These are phyloP conservation scores for Hypoxylon sp. DNA, from an alignment of 2,329 filamentous ascomycete genomes.

Conservation along the genomic window DNA sequence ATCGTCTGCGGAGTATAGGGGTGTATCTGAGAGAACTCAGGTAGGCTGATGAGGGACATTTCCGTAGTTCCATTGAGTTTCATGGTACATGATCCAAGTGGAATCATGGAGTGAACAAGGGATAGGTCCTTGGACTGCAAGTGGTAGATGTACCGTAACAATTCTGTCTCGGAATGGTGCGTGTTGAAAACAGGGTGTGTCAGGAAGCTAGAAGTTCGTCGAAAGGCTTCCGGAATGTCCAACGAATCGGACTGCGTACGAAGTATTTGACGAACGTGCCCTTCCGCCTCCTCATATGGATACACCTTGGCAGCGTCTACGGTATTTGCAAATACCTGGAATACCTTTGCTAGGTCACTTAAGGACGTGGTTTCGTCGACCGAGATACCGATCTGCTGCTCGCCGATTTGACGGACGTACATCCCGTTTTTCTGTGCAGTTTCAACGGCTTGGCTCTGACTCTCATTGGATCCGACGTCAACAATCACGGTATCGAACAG, in stretches of 20 bases:
- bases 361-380: conserved; percentile 80
- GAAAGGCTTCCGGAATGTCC: conserved; percentile 71
- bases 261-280: conserved; percentile 61
- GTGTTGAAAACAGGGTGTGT: conserved; percentile 96
- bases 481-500: conserved; percentile 88
- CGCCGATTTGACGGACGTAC: conserved; percentile 74
- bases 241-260: conserved; percentile 54
- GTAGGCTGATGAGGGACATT: conserved; percentile 88
- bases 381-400: conserved; percentile 78
- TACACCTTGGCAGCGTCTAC: conserved; percentile 16
- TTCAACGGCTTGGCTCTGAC: conserved; percentile 66
- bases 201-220: conserved; percentile 81
- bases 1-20: conserved; percentile 79
- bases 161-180: conserved; percentile 94
- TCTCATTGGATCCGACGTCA: conserved; percentile 63
- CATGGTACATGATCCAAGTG: conserved; percentile 97
- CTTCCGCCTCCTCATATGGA: conserved; percentile 51
- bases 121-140: conserved; percentile 95
- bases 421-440: conserved; percentile 67
- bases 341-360: conserved; percentile 59
- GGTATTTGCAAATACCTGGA: conserved; percentile 38
- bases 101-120: conserved; percentile 97
- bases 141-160: conserved; percentile 93
- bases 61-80: conserved; percentile 95
- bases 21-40: conserved; percentile 83